Evolutionary conservation across 73 alveolate genomes (phyloP).

Genomic region (Paramecium bursaria): DNA sequence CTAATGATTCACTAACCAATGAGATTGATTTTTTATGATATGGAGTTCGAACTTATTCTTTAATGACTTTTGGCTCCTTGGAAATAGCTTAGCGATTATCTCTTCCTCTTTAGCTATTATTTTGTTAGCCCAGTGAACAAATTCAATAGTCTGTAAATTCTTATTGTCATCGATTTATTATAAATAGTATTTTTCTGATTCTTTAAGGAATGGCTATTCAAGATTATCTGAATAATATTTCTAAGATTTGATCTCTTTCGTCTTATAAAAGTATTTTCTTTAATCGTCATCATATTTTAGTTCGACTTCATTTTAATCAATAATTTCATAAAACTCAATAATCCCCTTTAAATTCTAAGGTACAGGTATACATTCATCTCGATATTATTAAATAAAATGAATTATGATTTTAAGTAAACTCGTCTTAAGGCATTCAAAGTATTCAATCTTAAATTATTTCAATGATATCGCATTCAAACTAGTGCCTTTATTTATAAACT

Average conservation of each 20-base stretch:
- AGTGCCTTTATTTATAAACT: not conserved
- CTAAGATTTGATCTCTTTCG: not conserved
- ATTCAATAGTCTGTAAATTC: constrained; percentile 19
- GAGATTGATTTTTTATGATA: constrained; percentile 1
- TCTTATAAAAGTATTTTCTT: not conserved
- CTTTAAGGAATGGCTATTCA: not conserved
- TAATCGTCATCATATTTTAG: not conserved
- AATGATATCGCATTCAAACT: not conserved
- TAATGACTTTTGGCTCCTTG: not conserved
- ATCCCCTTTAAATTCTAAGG: not conserved
- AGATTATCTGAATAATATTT: not conserved
- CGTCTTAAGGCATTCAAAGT: not conserved
- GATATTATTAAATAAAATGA: not conserved
- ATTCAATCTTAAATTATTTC: constrained; percentile 3
- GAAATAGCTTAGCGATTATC: not conserved
- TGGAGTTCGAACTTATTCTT: not conserved
- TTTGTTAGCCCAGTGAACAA: not conserved
- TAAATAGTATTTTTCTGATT: not conserved
- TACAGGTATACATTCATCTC: not conserved
- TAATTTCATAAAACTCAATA: not conserved
- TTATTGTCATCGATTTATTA: not conserved
- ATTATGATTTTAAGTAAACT: not conserved
- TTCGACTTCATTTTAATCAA: not conserved
- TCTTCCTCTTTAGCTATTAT: not conserved
- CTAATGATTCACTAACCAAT: not conserved